Conservation (phyloP, 345 rosid species). For the Stellera chamaejasme region DNA sequence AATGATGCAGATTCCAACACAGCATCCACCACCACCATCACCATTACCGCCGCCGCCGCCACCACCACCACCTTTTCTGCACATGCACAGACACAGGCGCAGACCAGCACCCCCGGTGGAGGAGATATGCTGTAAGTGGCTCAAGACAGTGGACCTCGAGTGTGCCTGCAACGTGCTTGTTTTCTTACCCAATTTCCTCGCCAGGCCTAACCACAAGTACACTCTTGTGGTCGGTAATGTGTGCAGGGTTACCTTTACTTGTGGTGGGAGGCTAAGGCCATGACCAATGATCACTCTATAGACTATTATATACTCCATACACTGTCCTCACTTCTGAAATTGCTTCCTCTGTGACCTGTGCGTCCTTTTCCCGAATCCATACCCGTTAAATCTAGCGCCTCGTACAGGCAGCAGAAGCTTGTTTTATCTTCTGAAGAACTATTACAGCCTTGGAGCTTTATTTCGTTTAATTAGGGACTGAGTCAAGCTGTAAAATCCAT, state of each 20-base stretch:
- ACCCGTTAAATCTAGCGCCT: no score
- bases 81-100: slow-evolving; percentile 11
- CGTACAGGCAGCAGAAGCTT: no score
- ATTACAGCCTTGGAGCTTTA: no score
- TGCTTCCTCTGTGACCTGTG: no score
- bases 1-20: slow-evolving; percentile 4
- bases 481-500: no score
- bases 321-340: no score
- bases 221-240: slow-evolving; percentile 37
- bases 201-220: slow-evolving; percentile 54
- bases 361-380: no score
- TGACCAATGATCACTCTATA: slow-evolving; percentile 1
- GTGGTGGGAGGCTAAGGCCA: slow-evolving; percentile 41
- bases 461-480: no score
- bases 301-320: no score
- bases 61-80: not conserved
- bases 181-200: slow-evolving; percentile 62
- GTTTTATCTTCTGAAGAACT: no score
- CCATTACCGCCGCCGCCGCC: slow-evolving; percentile 5
- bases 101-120: slow-evolving; percentile 4
- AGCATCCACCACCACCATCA: not conserved
- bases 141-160: slow-evolving; percentile 49
- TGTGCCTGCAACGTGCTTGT: slow-evolving; percentile 75
- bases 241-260: slow-evolving; percentile 47
- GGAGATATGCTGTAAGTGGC: slow-evolving; percentile 69